Conservation (phyloP, 306 rosid species). For the Begonia peltatifolia region DNA sequence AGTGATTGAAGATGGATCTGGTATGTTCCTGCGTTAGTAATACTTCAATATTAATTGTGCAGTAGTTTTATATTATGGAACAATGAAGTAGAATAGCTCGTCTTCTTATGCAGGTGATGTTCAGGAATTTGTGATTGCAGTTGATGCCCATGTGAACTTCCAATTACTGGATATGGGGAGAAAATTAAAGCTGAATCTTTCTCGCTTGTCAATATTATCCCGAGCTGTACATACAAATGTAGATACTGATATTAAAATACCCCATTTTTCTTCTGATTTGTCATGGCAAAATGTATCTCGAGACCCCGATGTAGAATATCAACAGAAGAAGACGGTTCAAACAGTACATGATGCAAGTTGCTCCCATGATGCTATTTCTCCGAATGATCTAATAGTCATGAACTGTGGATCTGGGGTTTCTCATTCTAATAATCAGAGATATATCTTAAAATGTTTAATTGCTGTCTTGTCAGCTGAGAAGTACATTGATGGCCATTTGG, state of each 20-base stretch:
- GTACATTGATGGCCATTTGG: constrained; percentile 22
- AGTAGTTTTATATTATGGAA: background rate
- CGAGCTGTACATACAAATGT: constrained; percentile 27
- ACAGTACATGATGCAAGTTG: constrained; percentile 36
- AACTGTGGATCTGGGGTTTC: constrained; percentile 15
- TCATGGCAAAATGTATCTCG: constrained; percentile 26
- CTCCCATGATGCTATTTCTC: constrained; percentile 29
- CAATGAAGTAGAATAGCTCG: constrained; percentile 8
- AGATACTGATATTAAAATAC: constrained; percentile 26
- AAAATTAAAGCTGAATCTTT: constrained; percentile 37
- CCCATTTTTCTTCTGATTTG: constrained; percentile 44
- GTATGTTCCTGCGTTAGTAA: constrained; percentile 23
- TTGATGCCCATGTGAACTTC: constrained; percentile 39
- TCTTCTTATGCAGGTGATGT: constrained; percentile 42
- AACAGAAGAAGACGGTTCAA: constrained; percentile 19
- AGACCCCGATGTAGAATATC: constrained; percentile 24
- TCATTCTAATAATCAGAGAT: constrained; percentile 26
- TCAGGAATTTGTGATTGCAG: constrained; percentile 47
- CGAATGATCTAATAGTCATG: constrained; percentile 3
- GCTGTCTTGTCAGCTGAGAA: constrained; percentile 45
- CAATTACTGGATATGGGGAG: constrained; percentile 28
- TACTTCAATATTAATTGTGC: constrained; percentile 3
- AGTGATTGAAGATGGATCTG: constrained; percentile 47
- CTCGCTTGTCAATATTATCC: constrained; percentile 49
- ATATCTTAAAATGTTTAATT: constrained; percentile 39